A percentile compares a stretch with the other conserved stretches of the same genome.
phyloP scores from a whole-genome alignment of 768 basidiomycete species.

The Clavaria fumosa region DNA sequence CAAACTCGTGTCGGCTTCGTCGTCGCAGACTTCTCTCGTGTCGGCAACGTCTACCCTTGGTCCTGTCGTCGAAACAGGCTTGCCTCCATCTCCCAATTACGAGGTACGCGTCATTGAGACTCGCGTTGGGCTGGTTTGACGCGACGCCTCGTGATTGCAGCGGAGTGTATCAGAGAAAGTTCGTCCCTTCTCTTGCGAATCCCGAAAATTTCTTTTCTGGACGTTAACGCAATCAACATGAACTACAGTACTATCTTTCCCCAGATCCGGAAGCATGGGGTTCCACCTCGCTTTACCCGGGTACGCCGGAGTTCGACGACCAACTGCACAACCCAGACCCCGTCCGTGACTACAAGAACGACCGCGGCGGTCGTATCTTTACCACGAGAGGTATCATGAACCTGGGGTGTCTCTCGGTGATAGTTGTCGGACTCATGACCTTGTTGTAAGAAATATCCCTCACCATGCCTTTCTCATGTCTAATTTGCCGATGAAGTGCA shows the following conservation, averaged over 20 bases:
- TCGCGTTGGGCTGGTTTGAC: too few species aligned
- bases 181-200: not conserved
- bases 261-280: slow-evolving; percentile 37
- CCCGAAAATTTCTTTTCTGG: not conserved
- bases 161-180: too few species aligned
- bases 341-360: slow-evolving; percentile 34
- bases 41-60: too few species aligned
- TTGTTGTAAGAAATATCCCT: slow-evolving; percentile 32
- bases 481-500: slow-evolving; percentile 18
- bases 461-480: not conserved
- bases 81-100: too few species aligned
- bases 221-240: too few species aligned
- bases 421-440: slow-evolving; percentile 30
- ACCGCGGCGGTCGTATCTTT: slow-evolving; percentile 41
- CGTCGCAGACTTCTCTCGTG: too few species aligned
- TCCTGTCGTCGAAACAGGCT: too few species aligned
- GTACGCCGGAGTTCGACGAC: slow-evolving; percentile 43
- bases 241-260: slow-evolving; percentile 25
- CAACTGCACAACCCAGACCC: slow-evolving; percentile 51
- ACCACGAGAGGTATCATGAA: slow-evolving; percentile 51
- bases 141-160: too few species aligned
- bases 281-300: slow-evolving; percentile 23
- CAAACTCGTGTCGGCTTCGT: too few species aligned
- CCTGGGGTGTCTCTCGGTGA: slow-evolving; percentile 46
- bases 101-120: too few species aligned